Base-by-base conservation (phyloP, 768 basidiomycete genomes). In the Kwoniella shandongensis region DNA sequence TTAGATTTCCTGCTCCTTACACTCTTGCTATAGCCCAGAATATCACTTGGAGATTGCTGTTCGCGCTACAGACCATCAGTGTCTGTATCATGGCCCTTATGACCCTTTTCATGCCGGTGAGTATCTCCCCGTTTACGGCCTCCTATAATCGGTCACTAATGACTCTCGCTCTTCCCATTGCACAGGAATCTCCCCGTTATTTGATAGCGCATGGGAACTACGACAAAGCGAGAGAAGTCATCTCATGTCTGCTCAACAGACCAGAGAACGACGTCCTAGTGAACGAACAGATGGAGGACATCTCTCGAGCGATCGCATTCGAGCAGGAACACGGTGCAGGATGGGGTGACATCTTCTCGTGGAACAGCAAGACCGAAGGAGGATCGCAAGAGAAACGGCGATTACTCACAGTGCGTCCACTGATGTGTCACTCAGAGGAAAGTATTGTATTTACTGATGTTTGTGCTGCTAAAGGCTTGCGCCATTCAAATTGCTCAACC, bases 171-270 rank as follows among this genome's bases (percentile, higher is more conserved):
- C 40, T 41, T 41, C 15, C 40, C 17, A 12, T 25, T 6, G 20
- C 25, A 2, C 36, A 61, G 59, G 59, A 62, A 53, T 62, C 61
- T 8, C 61, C 61, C 10, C 48, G 61, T 38, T 62, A 56, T 35
- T 50, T 62, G 0, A 41, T 62, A 23, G 55, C 61, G 4, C 61
- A 62, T 40, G 51, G 44, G 1, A 40, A 51, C 13, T 29, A 38
- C 11, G 44, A 55, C 38, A 29, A 54, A 53, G 61, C 61, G 18
- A 49, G 54, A n/a, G n/a, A 27, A 1, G 51, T 62, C 45, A 23
- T 62, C 36, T 57, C 55, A 6, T 45, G 44, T 25, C 26, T 62
- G 10, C 26, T 50, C 38, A 45, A 62, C 51, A 23, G 41, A 32
- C 29, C 50, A 7, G 55, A 53, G 20, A 44, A 57, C 18, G 27